Evolutionary conservation across 2,329 filamentous ascomycete species (phyloP).

Genomic region (Mariannaea elegans): DNA sequence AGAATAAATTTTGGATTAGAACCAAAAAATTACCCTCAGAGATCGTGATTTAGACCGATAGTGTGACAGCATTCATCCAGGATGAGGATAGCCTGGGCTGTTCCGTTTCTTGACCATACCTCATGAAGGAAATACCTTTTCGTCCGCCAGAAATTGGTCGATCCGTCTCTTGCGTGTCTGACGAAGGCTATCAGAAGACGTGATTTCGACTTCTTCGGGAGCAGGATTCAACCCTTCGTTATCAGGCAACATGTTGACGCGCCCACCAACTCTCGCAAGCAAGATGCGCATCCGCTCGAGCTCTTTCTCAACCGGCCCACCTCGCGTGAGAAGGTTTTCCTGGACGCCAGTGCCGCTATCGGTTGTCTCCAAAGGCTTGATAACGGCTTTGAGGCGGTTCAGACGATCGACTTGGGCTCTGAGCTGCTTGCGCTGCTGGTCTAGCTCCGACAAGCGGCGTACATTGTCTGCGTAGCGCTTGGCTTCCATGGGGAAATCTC

Average conservation of each 20-base stretch:
- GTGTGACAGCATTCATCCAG: not conserved
- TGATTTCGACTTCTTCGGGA: constrained; percentile 17
- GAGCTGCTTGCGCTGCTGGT: constrained; percentile 46
- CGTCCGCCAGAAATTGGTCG: constrained; percentile 38
- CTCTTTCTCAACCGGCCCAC: constrained; percentile 72
- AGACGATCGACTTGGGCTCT: constrained; percentile 56
- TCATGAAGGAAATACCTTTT: constrained; percentile 37
- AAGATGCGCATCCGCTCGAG: constrained; percentile 73
- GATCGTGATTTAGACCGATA: too few relatives aligned
- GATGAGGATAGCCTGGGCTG: not conserved
- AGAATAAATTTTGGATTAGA: too few relatives aligned
- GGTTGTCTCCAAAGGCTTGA: constrained; percentile 53
- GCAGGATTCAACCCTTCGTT: constrained; percentile 2
- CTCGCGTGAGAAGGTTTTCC: constrained; percentile 71
- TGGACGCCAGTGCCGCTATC: constrained; percentile 58
- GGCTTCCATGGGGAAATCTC: constrained; percentile 55
- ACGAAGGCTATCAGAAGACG: constrained; percentile 16
- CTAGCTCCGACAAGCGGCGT: constrained; percentile 58
- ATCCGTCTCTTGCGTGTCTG: constrained; percentile 37
- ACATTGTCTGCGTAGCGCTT: constrained; percentile 62
- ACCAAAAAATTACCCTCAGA: too few relatives aligned
- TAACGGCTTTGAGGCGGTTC: constrained; percentile 57
- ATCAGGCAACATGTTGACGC: constrained; percentile 49
- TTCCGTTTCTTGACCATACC: not conserved
- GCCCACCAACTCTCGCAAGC: constrained; percentile 65